phyloP scores from a whole-genome alignment of 2,329 filamentous ascomycete species.

The Grosmannia clavigera region DNA sequence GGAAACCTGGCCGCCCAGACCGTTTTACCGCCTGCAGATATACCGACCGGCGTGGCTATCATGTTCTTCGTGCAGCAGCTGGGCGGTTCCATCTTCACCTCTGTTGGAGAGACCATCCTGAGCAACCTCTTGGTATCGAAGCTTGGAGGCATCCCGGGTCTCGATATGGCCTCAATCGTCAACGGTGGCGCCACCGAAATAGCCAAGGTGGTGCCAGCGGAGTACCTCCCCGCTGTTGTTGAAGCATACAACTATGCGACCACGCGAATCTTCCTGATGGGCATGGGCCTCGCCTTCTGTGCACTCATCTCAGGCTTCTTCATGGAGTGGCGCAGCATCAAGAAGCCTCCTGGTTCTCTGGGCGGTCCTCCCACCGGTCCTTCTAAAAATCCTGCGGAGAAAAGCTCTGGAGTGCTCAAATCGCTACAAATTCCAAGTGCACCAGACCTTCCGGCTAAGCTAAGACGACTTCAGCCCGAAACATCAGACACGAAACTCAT shows the following conservation, averaged over 20 bases:
- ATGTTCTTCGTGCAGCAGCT: conserved; percentile 47
- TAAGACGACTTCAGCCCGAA: not conserved
- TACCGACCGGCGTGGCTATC: conserved; percentile 42
- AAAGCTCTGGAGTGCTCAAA: not conserved
- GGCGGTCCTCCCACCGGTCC: not conserved
- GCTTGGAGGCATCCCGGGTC: conserved; percentile 26
- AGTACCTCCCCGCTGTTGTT: conserved; percentile 41
- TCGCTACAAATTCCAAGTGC: not conserved
- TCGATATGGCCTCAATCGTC: conserved; percentile 30
- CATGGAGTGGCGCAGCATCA: conserved; percentile 58
- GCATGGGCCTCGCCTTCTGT: conserved; percentile 40
- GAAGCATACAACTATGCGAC: conserved; percentile 53
- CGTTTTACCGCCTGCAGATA: conserved; percentile 36
- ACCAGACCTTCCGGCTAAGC: not conserved
- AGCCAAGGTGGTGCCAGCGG: conserved; percentile 33
- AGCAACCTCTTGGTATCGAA: conserved; percentile 30
- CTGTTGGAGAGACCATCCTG: conserved; percentile 42
- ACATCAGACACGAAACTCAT: not conserved
- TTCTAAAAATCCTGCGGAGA: not conserved
- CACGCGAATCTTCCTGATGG: conserved; percentile 50
- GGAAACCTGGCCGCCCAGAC: conserved; percentile 44
- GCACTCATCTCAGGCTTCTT: conserved; percentile 44
- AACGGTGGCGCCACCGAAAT: conserved; percentile 48
- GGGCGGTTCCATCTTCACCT: conserved; percentile 45
- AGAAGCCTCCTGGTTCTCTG: conserved; percentile 26